These are phyloP conservation scores for Tetracentron sinense DNA, from an alignment of 164 flowering plant species.

Conservation along the genomic window DNA sequence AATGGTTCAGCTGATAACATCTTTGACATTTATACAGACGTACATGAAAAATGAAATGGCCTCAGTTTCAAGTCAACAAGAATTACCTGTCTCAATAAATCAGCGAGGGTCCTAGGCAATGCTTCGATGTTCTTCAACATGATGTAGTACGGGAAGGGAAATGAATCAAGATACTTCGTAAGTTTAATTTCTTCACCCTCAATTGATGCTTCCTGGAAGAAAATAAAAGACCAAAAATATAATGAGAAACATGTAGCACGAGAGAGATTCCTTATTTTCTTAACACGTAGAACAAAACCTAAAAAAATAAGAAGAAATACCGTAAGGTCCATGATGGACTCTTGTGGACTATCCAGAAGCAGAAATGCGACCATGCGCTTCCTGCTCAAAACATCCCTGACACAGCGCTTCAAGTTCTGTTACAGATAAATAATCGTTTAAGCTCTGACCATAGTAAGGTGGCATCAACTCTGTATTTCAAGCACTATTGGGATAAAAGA, in stretches of 20 bases:
- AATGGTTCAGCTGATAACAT: no score
- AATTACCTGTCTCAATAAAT: slow-evolving; percentile 79
- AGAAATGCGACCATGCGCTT: slow-evolving; percentile 83
- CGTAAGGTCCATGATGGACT: slow-evolving; percentile 70
- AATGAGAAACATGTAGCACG: background rate
- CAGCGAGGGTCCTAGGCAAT: slow-evolving; percentile 80
- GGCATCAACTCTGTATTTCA: background rate
- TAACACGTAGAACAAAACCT: background rate
- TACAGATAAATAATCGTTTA: background rate
- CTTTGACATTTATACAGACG: no score
- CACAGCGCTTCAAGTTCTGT: slow-evolving; percentile 65
- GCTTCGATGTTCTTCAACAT: slow-evolving; percentile 75
- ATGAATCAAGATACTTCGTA: slow-evolving; percentile 68
- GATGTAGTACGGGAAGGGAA: slow-evolving; percentile 90
- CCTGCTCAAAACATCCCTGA: slow-evolving; percentile 57
- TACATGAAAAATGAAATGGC: background rate
- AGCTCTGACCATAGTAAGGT: background rate
- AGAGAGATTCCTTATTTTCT: background rate
- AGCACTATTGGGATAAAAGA: background rate
- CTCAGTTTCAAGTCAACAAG: background rate
- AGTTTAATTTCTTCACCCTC: slow-evolving; percentile 29
- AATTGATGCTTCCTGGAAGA: slow-evolving; percentile 49
- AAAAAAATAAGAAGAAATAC: slow-evolving; percentile 28
- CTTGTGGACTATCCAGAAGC: slow-evolving; percentile 66
- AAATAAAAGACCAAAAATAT: no score